Percentiles rank a stretch among this genome's conserved stretches.
Evolutionary conservation across 208 protist genomes (phyloP).

Genomic region (Trypanosoma conorhini): DNA sequence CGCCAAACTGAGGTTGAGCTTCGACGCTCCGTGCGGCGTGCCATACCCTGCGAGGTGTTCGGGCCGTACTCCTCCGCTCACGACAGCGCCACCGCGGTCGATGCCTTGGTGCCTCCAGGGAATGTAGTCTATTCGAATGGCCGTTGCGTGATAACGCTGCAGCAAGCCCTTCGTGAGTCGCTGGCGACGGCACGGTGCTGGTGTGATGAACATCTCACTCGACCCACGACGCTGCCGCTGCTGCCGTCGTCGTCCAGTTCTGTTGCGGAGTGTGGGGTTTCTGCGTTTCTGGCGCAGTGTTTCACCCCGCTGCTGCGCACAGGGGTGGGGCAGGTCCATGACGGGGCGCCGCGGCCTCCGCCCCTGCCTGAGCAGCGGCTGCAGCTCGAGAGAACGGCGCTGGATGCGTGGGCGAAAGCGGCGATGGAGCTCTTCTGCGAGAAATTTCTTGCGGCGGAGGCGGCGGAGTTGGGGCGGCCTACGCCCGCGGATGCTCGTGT

Average conservation of each 20-base stretch:
- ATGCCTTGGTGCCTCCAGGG: neutral
- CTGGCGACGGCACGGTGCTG: neutral
- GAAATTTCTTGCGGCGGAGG: neutral
- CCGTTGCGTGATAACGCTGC: neutral
- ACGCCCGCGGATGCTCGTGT: neutral
- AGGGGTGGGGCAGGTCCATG: neutral
- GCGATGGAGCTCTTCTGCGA: slow-evolving; percentile 9
- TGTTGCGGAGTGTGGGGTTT: neutral
- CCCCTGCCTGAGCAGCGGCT: neutral
- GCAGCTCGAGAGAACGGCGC: neutral
- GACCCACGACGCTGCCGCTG: neutral
- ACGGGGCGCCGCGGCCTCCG: neutral
- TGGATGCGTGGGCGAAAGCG: slow-evolving; percentile 6
- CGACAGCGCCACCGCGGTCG: neutral
- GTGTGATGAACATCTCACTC: neutral
- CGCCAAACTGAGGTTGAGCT: neutral
- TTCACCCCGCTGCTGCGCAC: slow-evolving; percentile 3
- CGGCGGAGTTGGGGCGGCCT: neutral
- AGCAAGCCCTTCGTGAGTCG: neutral
- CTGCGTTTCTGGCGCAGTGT: slow-evolving; percentile 6
- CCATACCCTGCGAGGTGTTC: slow-evolving; percentile 11
- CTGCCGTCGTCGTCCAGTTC: neutral
- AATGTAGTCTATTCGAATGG: neutral
- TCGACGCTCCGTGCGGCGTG: neutral
- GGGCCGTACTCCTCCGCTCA: neutral